These are phyloP conservation scores for Talaromyces trachyspermus DNA, from an alignment of 495 filamentous ascomycete species.

Conservation along the genomic window DNA sequence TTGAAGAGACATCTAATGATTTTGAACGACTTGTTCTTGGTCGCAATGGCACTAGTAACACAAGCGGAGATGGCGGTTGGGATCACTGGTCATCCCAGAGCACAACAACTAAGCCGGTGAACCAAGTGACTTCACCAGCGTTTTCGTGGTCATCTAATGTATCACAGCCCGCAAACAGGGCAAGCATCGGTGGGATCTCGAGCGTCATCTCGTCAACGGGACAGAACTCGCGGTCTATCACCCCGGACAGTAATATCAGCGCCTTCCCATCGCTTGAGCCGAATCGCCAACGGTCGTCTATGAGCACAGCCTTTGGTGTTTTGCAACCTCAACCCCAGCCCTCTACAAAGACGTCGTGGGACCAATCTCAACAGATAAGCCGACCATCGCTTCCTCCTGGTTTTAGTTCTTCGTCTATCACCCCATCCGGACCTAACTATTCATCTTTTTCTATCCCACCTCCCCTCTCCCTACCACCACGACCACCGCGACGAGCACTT, in stretches of 20 bases:
- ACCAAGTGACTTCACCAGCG: conserved; percentile 25
- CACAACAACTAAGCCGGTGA: conserved; percentile 16
- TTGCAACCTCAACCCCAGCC: conserved; percentile 22
- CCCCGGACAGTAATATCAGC: conserved; percentile 44
- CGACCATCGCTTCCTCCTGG: neutral
- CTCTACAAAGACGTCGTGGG: conserved; percentile 1
- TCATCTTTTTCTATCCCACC: conserved; percentile 41
- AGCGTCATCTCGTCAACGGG: conserved; percentile 10
- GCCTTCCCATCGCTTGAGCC: conserved; percentile 45
- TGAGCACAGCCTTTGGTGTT: conserved; percentile 21
- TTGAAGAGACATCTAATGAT: conserved; percentile 50
- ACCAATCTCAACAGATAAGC: neutral
- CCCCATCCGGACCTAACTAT: conserved; percentile 28
- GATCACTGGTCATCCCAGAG: conserved; percentile 28
- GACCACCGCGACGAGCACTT: conserved; percentile 9
- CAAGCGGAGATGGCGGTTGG: conserved; percentile 30
- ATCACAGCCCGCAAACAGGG: conserved; percentile 14
- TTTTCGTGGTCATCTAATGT: conserved; percentile 42
- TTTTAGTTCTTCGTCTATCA: conserved; percentile 1
- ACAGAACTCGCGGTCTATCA: conserved; percentile 38
- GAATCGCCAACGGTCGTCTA: conserved; percentile 23
- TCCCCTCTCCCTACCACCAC: conserved; percentile 25
- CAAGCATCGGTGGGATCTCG: conserved; percentile 6
- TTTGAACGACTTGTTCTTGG: conserved; percentile 88
- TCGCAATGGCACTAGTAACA: conserved; percentile 20